Evolutionary conservation across 345 rosid species (phyloP), one percentile per base, ranked within the genome.

Genomic region (Eucalyptus fibrosa): DNA sequence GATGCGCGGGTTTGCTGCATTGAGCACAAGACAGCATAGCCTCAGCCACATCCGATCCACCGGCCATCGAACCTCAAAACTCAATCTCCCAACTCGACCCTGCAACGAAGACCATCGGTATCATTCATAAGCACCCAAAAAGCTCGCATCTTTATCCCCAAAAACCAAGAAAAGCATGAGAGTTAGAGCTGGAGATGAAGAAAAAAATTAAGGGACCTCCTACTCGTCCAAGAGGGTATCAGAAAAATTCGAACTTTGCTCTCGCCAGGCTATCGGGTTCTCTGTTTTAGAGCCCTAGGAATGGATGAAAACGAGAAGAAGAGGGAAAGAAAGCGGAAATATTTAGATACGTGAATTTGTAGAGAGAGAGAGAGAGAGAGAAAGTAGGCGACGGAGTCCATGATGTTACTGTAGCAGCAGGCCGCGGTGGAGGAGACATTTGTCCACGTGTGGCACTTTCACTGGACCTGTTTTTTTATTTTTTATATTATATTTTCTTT

Each of bases 1-100:
- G 96, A 88, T 45, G 88, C 13, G 96, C 96, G 28, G 95, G 94
- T 69, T 93, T 94, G 93, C 95, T 92, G 89, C 97, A 95, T 86
- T 15, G 91, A 49, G 86, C 94, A 87, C 96, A 95, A n/a, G 92
- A 92, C 14, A 94, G 89, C 77, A 91, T 34, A 87, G 89, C 82
- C 86, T 93, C 89, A 50, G 88, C 93, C 65, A 56, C 92, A 90
- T 94, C 95, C 14, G 96, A 92, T 90, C 91, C 95, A 42, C 94
- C 94, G 28, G 95, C 93, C 97, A 95, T 94, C 89, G 92, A 26
- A 87, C 56, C 81, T 88, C n/a, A 19, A 77, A 77, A 21, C 83
- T 72, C 83, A 77, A 37, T 21, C 47, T 21, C 47, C 83, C 47
- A 77, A 77, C 51, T 77, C 87, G 24, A 77, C 83, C 83, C 83